Conservation (phyloP, 148 eudicot species). For the Cornus controversa region DNA sequence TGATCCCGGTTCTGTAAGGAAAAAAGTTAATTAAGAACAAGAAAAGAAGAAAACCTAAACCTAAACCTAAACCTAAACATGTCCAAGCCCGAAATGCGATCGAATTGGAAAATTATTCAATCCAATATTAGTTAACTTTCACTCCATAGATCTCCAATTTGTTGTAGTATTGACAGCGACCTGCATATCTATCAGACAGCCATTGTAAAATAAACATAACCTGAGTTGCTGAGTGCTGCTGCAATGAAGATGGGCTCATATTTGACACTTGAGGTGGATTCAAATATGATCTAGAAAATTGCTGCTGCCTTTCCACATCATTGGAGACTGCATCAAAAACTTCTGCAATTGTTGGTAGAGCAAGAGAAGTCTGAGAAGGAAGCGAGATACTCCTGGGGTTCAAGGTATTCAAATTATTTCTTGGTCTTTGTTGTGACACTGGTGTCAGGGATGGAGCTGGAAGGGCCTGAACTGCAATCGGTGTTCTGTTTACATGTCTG, state of each 20-base stretch:
- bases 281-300: slow-evolving; percentile 15
- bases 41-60: background rate
- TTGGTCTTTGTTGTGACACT: slow-evolving; percentile 28
- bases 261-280: slow-evolving; percentile 26
- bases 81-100: background rate
- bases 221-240: slow-evolving; percentile 32
- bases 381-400: slow-evolving; percentile 25
- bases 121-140: background rate
- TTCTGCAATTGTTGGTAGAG: slow-evolving; percentile 14
- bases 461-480: slow-evolving; percentile 60
- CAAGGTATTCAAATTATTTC: slow-evolving; percentile 24
- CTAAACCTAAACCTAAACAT: background rate
- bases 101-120: background rate
- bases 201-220: slow-evolving; percentile 20
- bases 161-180: background rate
- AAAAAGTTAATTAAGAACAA: slow-evolving; percentile 3
- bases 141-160: too few species aligned
- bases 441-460: slow-evolving; percentile 44
- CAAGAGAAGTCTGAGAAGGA: slow-evolving; percentile 30
- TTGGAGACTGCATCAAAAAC: slow-evolving; percentile 6
- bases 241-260: slow-evolving; percentile 26
- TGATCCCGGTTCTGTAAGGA: slow-evolving; percentile 23
- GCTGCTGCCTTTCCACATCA: slow-evolving; percentile 38
- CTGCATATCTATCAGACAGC: background rate
- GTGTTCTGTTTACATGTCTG: slow-evolving; percentile 43